These are phyloP conservation scores for Colletotrichum sojae DNA, from an alignment of 2,329 filamentous ascomycete genomes.

Conservation along the genomic window DNA sequence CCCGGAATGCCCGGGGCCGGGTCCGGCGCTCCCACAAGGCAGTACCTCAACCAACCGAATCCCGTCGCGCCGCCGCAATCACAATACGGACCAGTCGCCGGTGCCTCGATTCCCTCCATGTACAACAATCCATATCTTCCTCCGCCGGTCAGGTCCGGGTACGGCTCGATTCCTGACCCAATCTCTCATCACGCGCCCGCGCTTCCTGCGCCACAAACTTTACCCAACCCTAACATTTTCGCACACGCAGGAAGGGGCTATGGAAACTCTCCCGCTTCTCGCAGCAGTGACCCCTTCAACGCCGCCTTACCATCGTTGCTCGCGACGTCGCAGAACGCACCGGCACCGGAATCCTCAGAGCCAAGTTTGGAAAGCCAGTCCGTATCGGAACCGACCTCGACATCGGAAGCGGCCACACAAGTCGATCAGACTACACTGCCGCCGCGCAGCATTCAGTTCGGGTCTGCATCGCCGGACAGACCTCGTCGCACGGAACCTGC, in stretches of 20 bases:
- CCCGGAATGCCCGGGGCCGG: too few relatives aligned
- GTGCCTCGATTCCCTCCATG: not conserved
- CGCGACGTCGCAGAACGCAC: not conserved
- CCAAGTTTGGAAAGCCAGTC: not conserved
- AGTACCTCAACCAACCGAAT: too few relatives aligned
- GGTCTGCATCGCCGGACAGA: too few relatives aligned
- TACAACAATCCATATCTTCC: conserved; percentile 16
- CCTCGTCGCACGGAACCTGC: too few relatives aligned
- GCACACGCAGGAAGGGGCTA: conserved; percentile 11
- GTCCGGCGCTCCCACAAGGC: too few relatives aligned
- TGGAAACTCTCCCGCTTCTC: conserved; percentile 8
- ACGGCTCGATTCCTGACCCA: too few relatives aligned
- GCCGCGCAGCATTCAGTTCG: too few relatives aligned
- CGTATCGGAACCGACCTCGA: not conserved
- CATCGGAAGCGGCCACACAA: not conserved
- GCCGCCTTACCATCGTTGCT: conserved; percentile 3
- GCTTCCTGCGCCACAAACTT: conserved; percentile 1
- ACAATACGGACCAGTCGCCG: too few relatives aligned
- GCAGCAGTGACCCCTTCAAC: conserved; percentile 8
- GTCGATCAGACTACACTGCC: too few relatives aligned
- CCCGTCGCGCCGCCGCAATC: too few relatives aligned
- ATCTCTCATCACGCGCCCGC: not conserved
- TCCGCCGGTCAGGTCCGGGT: conserved; percentile 22
- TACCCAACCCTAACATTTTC: conserved; percentile 16
- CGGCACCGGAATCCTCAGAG: not conserved